Conservation (phyloP, 2,329 filamentous ascomycete species). For the Fusarium sp. region DNA sequence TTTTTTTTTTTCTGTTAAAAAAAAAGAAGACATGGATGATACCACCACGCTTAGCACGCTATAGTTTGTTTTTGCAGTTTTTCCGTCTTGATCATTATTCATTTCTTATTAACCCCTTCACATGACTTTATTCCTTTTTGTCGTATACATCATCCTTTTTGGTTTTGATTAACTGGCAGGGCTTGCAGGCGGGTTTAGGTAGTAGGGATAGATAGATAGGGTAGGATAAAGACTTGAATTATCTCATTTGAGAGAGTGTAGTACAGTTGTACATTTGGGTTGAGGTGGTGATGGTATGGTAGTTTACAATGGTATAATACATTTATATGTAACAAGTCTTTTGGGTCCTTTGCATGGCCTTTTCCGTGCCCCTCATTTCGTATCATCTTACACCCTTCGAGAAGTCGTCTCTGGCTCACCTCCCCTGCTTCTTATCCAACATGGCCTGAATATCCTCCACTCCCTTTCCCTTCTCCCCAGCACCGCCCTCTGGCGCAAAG, state of each 20-base stretch:
- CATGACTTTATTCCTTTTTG: constrained; percentile 33
- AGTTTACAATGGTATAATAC: constrained; percentile 41
- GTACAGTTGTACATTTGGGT: constrained; percentile 14
- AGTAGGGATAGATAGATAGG: constrained; percentile 43
- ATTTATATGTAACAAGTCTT: constrained; percentile 28
- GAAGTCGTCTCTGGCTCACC: constrained; percentile 18
- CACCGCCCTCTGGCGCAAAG: constrained; percentile 52
- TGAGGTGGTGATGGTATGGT: constrained; percentile 34
- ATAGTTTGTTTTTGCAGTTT: constrained; percentile 44
- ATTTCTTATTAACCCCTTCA: constrained; percentile 29
- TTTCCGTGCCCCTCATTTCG: constrained; percentile 13
- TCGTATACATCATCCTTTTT: constrained; percentile 37
- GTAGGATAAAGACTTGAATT: constrained; percentile 44
- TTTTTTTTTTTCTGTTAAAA: constrained; percentile 47
- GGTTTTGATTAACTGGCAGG: constrained; percentile 26
- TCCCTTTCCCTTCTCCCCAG: constrained; percentile 47
- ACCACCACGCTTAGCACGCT: constrained; percentile 56
- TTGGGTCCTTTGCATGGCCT: constrained; percentile 11
- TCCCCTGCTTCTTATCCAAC: constrained; percentile 52
- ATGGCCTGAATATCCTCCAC: constrained; percentile 55
- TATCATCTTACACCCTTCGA: constrained; percentile 2
- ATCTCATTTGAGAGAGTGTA: constrained; percentile 19
- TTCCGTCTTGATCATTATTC: constrained; percentile 28
- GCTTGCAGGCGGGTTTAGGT: constrained; percentile 31
- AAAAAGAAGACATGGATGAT: constrained; percentile 54